phyloP scores from a whole-genome alignment of 495 filamentous ascomycete genomes.

The Hypoxylon fragiforme region DNA sequence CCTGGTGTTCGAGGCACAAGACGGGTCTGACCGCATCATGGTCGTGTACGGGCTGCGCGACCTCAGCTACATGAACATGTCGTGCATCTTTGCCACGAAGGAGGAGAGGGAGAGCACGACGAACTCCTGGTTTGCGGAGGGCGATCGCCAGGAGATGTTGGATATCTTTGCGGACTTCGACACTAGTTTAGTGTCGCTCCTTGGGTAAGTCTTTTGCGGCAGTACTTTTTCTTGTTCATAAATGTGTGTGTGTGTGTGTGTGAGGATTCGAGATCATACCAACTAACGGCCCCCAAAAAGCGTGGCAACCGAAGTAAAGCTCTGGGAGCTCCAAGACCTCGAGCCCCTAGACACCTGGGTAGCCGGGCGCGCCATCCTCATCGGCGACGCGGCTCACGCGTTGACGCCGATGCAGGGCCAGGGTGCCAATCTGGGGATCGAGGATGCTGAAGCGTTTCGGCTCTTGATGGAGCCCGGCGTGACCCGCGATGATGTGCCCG shows the following conservation, averaged over 20 bases:
- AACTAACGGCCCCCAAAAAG: slow-evolving; percentile 11
- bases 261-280: too few species aligned
- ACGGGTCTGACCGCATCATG: slow-evolving; percentile 50
- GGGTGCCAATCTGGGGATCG: slow-evolving; percentile 43
- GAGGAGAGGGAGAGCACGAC: slow-evolving; percentile 31
- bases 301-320: slow-evolving; percentile 22
- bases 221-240: too few species aligned
- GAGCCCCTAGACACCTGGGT: slow-evolving; percentile 45
- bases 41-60: slow-evolving; percentile 53
- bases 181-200: slow-evolving; percentile 34
- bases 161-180: slow-evolving; percentile 45
- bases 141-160: slow-evolving; percentile 41
- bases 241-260: too few species aligned
- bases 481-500: slow-evolving; percentile 19
- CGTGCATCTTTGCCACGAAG: slow-evolving; percentile 23
- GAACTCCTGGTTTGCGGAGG: slow-evolving; percentile 38
- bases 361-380: slow-evolving; percentile 41
- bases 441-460: slow-evolving; percentile 42
- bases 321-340: slow-evolving; percentile 52
- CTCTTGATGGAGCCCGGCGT: slow-evolving; percentile 25
- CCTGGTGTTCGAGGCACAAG: slow-evolving; percentile 39
- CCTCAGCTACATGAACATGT: slow-evolving; percentile 40
- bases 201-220: slow-evolving; percentile 18
- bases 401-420: slow-evolving; percentile 45
- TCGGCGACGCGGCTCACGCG: slow-evolving; percentile 53